These are phyloP conservation scores for Microbotryomycetes sp. DNA, from an alignment of 1,284 basidiomycete species.

Conservation along the genomic window DNA sequence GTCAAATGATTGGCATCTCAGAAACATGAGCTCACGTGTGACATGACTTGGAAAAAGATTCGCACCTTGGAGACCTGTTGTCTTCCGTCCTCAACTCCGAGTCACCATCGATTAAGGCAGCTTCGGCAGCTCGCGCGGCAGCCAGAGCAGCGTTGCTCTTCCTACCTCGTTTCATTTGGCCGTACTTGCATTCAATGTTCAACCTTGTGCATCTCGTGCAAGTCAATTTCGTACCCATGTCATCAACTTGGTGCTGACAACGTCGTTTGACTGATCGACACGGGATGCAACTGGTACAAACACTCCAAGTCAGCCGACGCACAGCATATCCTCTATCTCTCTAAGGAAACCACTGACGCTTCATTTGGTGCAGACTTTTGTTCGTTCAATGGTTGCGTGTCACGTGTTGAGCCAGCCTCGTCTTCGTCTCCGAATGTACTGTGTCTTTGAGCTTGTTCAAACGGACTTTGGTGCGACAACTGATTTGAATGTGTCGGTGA, in stretches of 20 bases:
- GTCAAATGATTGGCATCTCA: not conserved
- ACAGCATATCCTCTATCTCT: too few species aligned
- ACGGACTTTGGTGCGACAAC: too few species aligned
- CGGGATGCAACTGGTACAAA: not conserved
- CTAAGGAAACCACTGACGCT: not conserved
- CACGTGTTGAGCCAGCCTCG: too few species aligned
- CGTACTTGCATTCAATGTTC: constrained; percentile 4
- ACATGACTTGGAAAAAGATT: not conserved
- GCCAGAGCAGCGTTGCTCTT: not conserved
- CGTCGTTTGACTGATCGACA: constrained; percentile 9
- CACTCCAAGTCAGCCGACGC: not conserved
- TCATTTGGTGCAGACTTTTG: not conserved
- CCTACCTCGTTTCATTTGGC: constrained; percentile 11
- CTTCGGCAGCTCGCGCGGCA: not conserved
- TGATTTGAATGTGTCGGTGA: too few species aligned
- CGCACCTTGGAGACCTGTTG: not conserved
- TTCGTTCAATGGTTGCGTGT: too few species aligned
- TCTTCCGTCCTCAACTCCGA: not conserved
- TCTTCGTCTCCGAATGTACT: too few species aligned
- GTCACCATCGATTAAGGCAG: too few species aligned
- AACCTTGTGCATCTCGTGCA: constrained; percentile 6
- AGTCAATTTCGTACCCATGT: not conserved
- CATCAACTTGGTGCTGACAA: constrained; percentile 2
- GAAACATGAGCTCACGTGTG: too few species aligned
- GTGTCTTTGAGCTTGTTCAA: too few species aligned